Conservation (phyloP, 352 stramenopile genomes). For the Globisporangium camurandrum region DNA sequence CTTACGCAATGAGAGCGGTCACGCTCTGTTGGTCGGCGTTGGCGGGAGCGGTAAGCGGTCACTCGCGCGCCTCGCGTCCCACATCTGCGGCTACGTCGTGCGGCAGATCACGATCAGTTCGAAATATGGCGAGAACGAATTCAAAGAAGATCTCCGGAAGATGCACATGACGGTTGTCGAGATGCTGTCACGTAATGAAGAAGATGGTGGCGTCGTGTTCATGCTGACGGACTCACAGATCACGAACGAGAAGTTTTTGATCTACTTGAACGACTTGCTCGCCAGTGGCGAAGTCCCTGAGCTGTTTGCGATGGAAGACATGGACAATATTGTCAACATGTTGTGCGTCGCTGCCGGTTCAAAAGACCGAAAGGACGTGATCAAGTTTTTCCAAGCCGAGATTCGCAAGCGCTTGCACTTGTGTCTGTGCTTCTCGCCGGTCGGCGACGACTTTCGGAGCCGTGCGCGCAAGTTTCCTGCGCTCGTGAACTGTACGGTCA, state of each 20-base stretch:
- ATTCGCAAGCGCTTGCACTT: conserved; percentile 95
- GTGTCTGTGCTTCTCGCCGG: conserved; percentile 92
- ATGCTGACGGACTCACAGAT: conserved; percentile 95
- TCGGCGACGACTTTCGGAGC: conserved; percentile 93
- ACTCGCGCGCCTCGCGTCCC: conserved; percentile 87
- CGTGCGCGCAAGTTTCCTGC: conserved; percentile 93
- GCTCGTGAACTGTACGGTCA: conserved; percentile 94
- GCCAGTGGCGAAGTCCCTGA: conserved; percentile 92
- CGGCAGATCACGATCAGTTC: conserved; percentile 92
- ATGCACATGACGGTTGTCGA: conserved; percentile 94
- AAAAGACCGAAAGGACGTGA: conserved; percentile 88
- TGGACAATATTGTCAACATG: conserved; percentile 91
- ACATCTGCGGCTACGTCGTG: conserved; percentile 90
- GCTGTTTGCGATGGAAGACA: conserved; percentile 91
- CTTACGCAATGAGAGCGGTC: conserved; percentile 80
- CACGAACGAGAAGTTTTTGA: conserved; percentile 95
- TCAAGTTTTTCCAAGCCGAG: conserved; percentile 93
- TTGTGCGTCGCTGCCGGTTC: conserved; percentile 59
- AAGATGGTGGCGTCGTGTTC: conserved; percentile 89
- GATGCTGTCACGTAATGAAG: conserved; percentile 79
- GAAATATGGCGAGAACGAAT: conserved; percentile 93
- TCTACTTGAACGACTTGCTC: conserved; percentile 94
- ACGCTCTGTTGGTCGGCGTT: conserved; percentile 92
- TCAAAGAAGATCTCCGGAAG: conserved; percentile 95
- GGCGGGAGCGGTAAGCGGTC: conserved; percentile 93